Conservation (phyloP, 169 alveolate genomes). For the Cryptosporidium xiaoi region DNA sequence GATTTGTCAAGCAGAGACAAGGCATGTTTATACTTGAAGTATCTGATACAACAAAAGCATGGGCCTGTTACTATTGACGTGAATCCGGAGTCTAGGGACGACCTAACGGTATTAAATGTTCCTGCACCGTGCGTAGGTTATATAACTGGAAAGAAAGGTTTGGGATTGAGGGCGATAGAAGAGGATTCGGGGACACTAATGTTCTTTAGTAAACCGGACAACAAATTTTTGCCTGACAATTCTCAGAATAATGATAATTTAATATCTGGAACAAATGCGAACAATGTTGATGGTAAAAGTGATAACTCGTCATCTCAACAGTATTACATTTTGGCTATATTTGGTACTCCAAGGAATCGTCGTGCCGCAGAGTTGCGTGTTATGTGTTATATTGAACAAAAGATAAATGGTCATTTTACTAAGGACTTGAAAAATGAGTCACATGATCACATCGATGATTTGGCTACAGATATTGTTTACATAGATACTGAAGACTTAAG, state of each 20-base stretch:
- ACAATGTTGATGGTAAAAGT: neutral
- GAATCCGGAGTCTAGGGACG: constrained; percentile 76
- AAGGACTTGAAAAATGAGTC: constrained; percentile 50
- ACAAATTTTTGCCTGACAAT: constrained; percentile 26
- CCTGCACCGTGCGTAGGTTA: constrained; percentile 79
- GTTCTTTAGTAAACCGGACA: constrained; percentile 77
- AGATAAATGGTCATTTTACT: constrained; percentile 61
- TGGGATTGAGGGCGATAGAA: constrained; percentile 79
- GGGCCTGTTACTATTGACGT: constrained; percentile 81
- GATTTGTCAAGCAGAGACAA: constrained; percentile 70
- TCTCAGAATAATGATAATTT: constrained; percentile 7
- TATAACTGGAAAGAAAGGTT: constrained; percentile 81
- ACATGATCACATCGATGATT: constrained; percentile 36
- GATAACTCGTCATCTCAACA: neutral
- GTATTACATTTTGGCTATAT: constrained; percentile 58
- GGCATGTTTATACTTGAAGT: constrained; percentile 78
- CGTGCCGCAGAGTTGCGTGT: constrained; percentile 70
- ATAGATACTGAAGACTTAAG: constrained; percentile 76
- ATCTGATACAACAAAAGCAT: constrained; percentile 79
- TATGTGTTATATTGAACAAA: constrained; percentile 70
- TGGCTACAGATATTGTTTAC: constrained; percentile 68
- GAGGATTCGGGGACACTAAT: constrained; percentile 81
- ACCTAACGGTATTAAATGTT: constrained; percentile 75
- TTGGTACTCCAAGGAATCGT: constrained; percentile 63
- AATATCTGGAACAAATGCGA: neutral